These are phyloP conservation scores for Fusarium verrucosum DNA, from an alignment of 2,329 filamentous ascomycete genomes.

Conservation along the genomic window DNA sequence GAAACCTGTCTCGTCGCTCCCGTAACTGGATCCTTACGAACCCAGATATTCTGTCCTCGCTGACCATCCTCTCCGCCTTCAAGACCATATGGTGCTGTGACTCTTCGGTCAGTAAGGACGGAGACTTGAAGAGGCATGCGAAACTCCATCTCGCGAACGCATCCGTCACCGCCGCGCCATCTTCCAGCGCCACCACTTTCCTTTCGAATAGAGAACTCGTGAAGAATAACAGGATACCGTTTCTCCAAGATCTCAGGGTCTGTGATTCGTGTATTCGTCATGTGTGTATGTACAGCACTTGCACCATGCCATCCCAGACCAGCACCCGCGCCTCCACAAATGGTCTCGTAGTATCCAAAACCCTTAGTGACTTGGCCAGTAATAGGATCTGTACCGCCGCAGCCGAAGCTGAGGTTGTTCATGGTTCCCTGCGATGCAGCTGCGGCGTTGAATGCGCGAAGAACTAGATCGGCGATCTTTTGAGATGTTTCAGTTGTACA, in stretches of 20 bases:
- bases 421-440: constrained; percentile 81
- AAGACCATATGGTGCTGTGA: constrained; percentile 79
- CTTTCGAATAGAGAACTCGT: constrained; percentile 45
- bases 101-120: constrained; percentile 80
- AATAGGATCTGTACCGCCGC: constrained; percentile 56
- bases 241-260: constrained; percentile 51
- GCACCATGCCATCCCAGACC: constrained; percentile 45
- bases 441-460: constrained; percentile 78
- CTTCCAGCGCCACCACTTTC: constrained; percentile 67
- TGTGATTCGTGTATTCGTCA: constrained; percentile 53
- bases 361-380: constrained; percentile 43
- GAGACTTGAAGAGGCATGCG: constrained; percentile 79
- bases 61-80: constrained; percentile 75
- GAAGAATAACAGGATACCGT: constrained; percentile 48
- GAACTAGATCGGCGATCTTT: constrained; percentile 69
- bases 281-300: constrained; percentile 48
- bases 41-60: constrained; percentile 76
- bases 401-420: constrained; percentile 84
- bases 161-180: constrained; percentile 78
- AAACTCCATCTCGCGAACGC: constrained; percentile 83
- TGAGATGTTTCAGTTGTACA: constrained; percentile 49
- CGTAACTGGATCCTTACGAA: constrained; percentile 49
- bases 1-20: constrained; percentile 48
- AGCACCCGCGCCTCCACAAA: constrained; percentile 48
- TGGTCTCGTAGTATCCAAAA: constrained; percentile 52